Evolutionary conservation across 495 filamentous ascomycete genomes (phyloP), one percentile per base, ranked within the genome.

Genomic region (Apiosordaria backusii): DNA sequence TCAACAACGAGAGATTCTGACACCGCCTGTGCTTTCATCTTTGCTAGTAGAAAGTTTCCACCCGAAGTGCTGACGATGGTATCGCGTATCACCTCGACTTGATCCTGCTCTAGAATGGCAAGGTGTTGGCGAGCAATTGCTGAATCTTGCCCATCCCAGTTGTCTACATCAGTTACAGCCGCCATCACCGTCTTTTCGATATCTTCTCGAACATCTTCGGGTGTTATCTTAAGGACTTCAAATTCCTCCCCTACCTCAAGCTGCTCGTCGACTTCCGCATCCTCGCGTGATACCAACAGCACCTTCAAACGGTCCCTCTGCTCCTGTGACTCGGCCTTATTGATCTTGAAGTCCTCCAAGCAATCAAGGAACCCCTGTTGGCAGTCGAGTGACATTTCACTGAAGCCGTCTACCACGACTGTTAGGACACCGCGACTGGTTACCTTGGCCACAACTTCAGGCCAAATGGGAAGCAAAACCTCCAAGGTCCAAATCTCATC

Each of bases 381-480:
- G 58, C 58, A 61, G 1, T 61, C 26, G 25, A 4, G 58, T 27
- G 58, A 35, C 58, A 61, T 61, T 61, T 61, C 58, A n/a, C 19
- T n/a, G 26, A 61, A 61, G 18, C 58, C 58, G 27, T 61, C 58
- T 1, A 61, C 58, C 26, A 61, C 58, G 29, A 61, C 16, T 10
- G 58, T 45, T 2, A 61, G 27, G 2, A 45, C 1, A 1, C 26
- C 25, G 18, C 27, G 58, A 5, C 10, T 19, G 5, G 58, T 45
- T 4, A 61, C 58, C 29, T 35, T 13, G 27, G 27, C 18, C 24
- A 61, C 18, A 1, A 61, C 58, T 18, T 35, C 2, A 1, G 58
- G 58, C 58, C 58, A 61, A 4, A 61, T 29, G 6, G 58, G 27
- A 40, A 18, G 4, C 13, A 61, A 15, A 61, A 61, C 18, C 10